Evolutionary conservation across 2,329 filamentous ascomycete genomes (phyloP).

Genomic region (Paracoccidioides brasiliensis): DNA sequence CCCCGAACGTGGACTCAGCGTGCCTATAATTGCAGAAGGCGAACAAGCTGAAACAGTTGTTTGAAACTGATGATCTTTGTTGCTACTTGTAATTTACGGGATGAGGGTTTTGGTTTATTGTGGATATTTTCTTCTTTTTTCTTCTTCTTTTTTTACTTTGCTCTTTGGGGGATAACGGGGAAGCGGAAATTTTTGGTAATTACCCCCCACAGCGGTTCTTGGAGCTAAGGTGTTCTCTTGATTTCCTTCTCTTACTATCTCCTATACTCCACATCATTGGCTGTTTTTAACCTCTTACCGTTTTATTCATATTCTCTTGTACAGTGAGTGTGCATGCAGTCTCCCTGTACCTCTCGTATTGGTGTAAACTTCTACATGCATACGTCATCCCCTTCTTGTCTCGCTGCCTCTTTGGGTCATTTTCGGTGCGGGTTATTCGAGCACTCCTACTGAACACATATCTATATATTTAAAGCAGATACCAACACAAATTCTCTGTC

Average conservation of each 20-base stretch:
- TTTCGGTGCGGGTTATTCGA: not conserved
- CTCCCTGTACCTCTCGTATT: not conserved
- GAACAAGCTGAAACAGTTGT: conserved; percentile 69
- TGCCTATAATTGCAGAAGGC: conserved; percentile 76
- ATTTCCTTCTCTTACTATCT: conserved; percentile 6
- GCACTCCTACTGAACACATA: not conserved
- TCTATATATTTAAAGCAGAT: not conserved
- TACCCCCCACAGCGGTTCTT: not conserved
- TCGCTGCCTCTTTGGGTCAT: not conserved
- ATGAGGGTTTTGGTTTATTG: not conserved
- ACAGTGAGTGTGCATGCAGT: not conserved
- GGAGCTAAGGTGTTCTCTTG: conserved; percentile 4
- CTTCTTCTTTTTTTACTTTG: conserved; percentile 7
- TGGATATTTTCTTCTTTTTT: conserved; percentile 7
- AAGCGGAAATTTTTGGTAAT: not conserved
- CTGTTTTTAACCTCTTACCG: not conserved
- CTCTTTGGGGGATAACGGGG: not conserved
- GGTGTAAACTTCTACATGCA: not conserved
- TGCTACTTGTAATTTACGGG: not conserved
- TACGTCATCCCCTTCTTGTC: not conserved
- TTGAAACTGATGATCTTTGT: conserved; percentile 22
- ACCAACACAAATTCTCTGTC: not conserved
- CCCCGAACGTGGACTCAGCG: conserved; percentile 71
- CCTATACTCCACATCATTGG: not conserved
- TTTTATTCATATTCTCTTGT: not conserved